phyloP scores from a whole-genome alignment of 148 eudicot genomes.

The Hydrangea macrophylla region DNA sequence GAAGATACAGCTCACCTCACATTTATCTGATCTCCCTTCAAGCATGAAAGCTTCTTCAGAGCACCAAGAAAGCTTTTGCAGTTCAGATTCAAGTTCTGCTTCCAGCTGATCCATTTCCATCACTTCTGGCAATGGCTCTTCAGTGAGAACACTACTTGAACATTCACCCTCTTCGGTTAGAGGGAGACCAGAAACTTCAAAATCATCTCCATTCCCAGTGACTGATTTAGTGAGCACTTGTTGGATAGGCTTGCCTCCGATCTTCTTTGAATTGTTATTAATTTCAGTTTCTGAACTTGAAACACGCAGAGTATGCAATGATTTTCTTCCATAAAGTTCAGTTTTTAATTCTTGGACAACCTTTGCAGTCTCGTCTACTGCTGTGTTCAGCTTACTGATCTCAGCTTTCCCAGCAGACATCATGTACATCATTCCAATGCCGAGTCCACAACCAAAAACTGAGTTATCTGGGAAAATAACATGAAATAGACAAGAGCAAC shows the following conservation, averaged over 20 bases:
- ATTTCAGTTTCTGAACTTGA: conserved; percentile 20
- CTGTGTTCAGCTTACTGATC: conserved; percentile 44
- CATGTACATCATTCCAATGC: conserved; percentile 72
- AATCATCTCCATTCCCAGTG: conserved; percentile 14
- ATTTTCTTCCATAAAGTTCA: conserved; percentile 46
- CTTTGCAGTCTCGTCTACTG: conserved; percentile 62
- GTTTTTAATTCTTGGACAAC: conserved; percentile 54
- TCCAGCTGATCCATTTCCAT: conserved; percentile 63
- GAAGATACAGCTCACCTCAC: conserved; percentile 34
- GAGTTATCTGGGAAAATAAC: conserved; percentile 35
- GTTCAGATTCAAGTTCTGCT: conserved; percentile 68
- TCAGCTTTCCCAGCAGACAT: conserved; percentile 76
- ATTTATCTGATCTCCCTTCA: conserved; percentile 25
- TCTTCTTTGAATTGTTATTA: conserved; percentile 1
- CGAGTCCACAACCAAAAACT: conserved; percentile 50
- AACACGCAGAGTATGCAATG: conserved; percentile 13
- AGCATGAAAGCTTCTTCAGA: conserved; percentile 31
- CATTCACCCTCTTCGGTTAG: conserved; percentile 36
- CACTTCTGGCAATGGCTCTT: conserved; percentile 41
- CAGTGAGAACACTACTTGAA: conserved; percentile 51
- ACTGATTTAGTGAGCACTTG: conserved; percentile 5
- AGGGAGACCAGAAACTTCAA: conserved; percentile 19
- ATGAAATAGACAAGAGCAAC: background rate
- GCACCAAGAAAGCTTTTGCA: conserved; percentile 65
- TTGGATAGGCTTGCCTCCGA: conserved; percentile 9